Percentiles rank a stretch among this genome's conserved stretches.
phyloP scores from a whole-genome alignment of 2,329 filamentous ascomycete genomes.

The Colletotrichum sp. region DNA sequence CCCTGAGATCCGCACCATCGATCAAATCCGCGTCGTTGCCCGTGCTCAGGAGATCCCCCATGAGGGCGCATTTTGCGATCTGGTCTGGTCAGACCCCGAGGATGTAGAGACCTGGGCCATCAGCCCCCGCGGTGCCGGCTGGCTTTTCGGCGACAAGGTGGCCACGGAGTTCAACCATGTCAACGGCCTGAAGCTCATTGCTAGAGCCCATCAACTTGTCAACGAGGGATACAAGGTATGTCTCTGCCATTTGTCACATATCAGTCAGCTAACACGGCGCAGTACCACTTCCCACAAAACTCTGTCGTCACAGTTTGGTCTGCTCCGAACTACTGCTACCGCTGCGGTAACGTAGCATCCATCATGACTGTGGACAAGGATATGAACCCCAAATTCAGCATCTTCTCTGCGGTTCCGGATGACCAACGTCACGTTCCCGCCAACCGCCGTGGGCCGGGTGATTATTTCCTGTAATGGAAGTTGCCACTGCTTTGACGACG shows the following conservation, averaged over 20 bases:
- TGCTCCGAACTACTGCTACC: constrained; percentile 93
- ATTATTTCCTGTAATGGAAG: constrained; percentile 67
- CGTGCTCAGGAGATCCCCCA: constrained; percentile 97
- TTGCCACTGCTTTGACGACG: neutral
- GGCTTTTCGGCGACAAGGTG: constrained; percentile 96
- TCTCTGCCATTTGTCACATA: neutral
- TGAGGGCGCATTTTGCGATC: constrained; percentile 96
- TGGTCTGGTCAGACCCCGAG: constrained; percentile 98
- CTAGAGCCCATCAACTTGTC: constrained; percentile 96
- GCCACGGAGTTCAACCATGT: constrained; percentile 98
- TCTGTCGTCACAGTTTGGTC: constrained; percentile 99
- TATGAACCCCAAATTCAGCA: constrained; percentile 88
- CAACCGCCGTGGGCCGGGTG: constrained; percentile 68
- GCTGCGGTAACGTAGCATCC: constrained; percentile 95
- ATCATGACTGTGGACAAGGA: constrained; percentile 92
- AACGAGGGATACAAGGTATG: constrained; percentile 96
- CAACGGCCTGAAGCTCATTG: constrained; percentile 93
- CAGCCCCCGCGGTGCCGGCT: constrained; percentile 93
- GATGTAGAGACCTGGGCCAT: constrained; percentile 97
- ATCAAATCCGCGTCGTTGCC: constrained; percentile 98
- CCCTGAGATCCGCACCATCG: constrained; percentile 93
- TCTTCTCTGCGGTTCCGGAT: constrained; percentile 89
- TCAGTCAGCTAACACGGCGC: constrained; percentile 22
- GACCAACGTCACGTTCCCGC: constrained; percentile 81
- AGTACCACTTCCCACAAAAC: constrained; percentile 94